phyloP scores from a whole-genome alignment of 177 flowering plant species.

The Vitis hybrid region DNA sequence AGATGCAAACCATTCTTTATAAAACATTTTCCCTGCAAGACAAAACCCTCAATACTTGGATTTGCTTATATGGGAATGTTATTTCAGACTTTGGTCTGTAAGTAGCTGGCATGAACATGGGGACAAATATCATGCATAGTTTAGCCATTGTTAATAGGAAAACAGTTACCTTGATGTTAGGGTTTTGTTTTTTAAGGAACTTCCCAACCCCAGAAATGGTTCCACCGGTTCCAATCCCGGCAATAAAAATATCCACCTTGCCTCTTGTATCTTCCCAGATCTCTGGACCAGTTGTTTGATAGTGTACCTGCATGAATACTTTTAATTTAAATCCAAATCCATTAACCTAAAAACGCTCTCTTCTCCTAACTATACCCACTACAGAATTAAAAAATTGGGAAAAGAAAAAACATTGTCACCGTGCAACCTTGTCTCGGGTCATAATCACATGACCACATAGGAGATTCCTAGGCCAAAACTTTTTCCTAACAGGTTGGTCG shows the following conservation, averaged over 20 bases:
- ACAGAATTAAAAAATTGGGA: too few relatives aligned
- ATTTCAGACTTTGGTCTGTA: background rate
- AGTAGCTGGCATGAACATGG: background rate
- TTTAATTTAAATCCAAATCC: background rate
- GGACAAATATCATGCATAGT: background rate
- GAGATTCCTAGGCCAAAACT: too few relatives aligned
- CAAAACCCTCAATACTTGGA: too few relatives aligned
- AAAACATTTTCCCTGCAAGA: too few relatives aligned
- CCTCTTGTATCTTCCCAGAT: slow-evolving; percentile 83
- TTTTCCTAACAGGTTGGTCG: too few relatives aligned
- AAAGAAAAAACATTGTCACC: too few relatives aligned
- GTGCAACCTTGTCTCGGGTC: too few relatives aligned
- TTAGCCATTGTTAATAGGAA: background rate
- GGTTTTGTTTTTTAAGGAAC: slow-evolving; percentile 61
- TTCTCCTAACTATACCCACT: background rate
- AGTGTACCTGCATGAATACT: slow-evolving; percentile 49
- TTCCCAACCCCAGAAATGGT: slow-evolving; percentile 74
- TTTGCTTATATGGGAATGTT: too few relatives aligned
- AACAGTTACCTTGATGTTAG: slow-evolving; percentile 52
- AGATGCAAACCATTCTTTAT: background rate
- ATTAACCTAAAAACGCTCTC: background rate
- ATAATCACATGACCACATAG: too few relatives aligned
- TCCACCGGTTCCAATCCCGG: slow-evolving; percentile 80
- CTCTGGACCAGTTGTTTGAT: slow-evolving; percentile 82
- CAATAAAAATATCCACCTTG: slow-evolving; percentile 73